Evolutionary conservation across 163 green algal species (phyloP).

Genomic region (Prototheca wickerhamii): DNA sequence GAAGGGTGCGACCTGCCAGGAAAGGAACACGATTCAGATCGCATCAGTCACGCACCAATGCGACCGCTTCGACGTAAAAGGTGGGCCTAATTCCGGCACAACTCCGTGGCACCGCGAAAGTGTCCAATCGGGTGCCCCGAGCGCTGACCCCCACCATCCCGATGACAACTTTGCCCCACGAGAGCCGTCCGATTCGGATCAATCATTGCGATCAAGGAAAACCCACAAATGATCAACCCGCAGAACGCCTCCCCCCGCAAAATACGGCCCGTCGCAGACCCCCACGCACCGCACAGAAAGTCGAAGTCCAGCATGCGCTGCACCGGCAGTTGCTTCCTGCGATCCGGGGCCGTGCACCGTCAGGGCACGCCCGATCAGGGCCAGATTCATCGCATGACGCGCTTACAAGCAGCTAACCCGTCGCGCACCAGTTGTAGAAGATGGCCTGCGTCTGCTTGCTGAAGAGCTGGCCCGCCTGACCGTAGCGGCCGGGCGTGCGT

Average conservation of each 20-base stretch:
- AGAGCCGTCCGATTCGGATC: too few species aligned
- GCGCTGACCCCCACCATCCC: too few species aligned
- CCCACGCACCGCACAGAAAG: slow-evolving; percentile 72
- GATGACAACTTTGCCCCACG: too few species aligned
- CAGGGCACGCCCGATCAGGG: background rate
- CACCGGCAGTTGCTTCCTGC: slow-evolving; percentile 45
- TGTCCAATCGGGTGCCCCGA: background rate
- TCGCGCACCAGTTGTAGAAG: slow-evolving; percentile 75
- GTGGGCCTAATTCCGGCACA: too few species aligned
- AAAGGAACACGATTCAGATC: background rate
- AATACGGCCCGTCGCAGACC: background rate
- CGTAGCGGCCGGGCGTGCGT: background rate
- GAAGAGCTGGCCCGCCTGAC: slow-evolving; percentile 66
- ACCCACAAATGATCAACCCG: too few species aligned
- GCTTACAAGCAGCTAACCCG: background rate
- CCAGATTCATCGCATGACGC: background rate
- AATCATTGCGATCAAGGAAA: background rate
- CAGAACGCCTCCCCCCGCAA: background rate
- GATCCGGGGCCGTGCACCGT: background rate
- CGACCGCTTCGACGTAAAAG: too few species aligned
- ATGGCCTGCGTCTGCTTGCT: slow-evolving; percentile 64
- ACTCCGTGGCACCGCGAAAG: too few species aligned
- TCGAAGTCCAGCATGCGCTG: slow-evolving; percentile 97
- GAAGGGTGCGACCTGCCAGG: slow-evolving; percentile 57
- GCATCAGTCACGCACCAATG: too few species aligned